These are phyloP conservation scores for Syzygium syzygioides DNA, from an alignment of 441 rosid genomes.

Conservation along the genomic window DNA sequence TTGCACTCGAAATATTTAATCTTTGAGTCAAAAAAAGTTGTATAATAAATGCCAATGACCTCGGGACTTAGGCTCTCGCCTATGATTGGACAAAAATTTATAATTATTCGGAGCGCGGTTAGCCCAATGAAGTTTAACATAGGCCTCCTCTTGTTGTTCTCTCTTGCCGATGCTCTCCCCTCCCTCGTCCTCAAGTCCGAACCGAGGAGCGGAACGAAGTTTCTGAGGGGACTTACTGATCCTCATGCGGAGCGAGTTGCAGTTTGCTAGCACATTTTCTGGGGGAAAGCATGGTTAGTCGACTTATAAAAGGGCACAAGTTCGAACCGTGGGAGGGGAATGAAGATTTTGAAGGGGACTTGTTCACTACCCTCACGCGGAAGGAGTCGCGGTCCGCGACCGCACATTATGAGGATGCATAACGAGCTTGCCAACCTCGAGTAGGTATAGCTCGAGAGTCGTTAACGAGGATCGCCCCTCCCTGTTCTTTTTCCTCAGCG, in stretches of 20 bases:
- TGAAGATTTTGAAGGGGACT: neutral
- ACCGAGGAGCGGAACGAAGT: neutral
- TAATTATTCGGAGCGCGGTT: neutral
- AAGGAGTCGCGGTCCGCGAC: neutral
- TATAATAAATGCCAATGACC: neutral
- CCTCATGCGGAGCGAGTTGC: neutral
- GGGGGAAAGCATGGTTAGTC: neutral
- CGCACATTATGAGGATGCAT: neutral
- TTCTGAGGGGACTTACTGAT: neutral
- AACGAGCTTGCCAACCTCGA: neutral
- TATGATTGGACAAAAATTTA: neutral
- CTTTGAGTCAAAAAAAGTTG: neutral
- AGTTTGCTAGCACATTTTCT: accelerated
- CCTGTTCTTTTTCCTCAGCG: neutral
- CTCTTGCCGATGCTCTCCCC: neutral
- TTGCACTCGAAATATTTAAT: neutral
- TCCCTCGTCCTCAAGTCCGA: neutral
- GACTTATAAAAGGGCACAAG: neutral
- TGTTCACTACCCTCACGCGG: neutral
- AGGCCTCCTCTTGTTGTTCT: neutral
- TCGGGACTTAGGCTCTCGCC: neutral
- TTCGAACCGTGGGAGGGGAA: neutral
- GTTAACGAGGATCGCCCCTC: neutral
- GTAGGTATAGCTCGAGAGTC: neutral
- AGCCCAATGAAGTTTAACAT: neutral